Base-by-base conservation (phyloP, 2,329 filamentous ascomycete genomes). In the Pestalotiopsis sp. region DNA sequence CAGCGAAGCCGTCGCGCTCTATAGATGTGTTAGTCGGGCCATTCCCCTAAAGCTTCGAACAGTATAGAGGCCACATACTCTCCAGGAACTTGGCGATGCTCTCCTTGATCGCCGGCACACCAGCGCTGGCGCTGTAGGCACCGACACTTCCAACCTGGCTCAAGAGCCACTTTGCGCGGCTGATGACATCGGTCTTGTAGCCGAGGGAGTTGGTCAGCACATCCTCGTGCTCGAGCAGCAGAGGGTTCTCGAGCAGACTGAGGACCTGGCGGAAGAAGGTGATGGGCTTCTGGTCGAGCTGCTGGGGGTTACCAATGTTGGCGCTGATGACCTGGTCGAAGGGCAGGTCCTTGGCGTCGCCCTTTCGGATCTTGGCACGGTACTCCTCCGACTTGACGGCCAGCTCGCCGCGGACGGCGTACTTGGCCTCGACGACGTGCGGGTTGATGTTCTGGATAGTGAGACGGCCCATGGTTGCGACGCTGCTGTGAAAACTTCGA, bases 291-390 rank as follows among this genome's bases (percentile, higher is more conserved):
- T 99, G 96, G 83, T 98, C 96, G 72, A 99, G 90, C 84, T 99
- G 96, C 83, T 99, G 96, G 4, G 96, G 96, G 85, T 99, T 99
- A 78, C 96, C 96, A 78, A 99, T 99, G 84, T 99, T 99, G 83
- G 96, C 96, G 72, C 93, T 95, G 83, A 99, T 95, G 81, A 99
- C 91, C 70, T 94, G 88, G 76, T 93, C 87, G 82, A 99, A 99
- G 63, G 96, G 95, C 65, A 98, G 86, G 77, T 80, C 80, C 69
- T 77, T 80, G 74, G 80, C 83, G 11, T 77, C 86, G 75, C 87
- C 89, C 72, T 89, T 87, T 72, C 85, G 84, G 70, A 98, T 85
- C 76, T 88, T 86, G 66, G 91, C 91, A 70, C 95, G 92, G 84
- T 95, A 97, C 81, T 94, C 89, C 84, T 99, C 96, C 14, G 94